phyloP scores from a whole-genome alignment of 1,284 basidiomycete genomes.

The Melampsora larici-populina region DNA sequence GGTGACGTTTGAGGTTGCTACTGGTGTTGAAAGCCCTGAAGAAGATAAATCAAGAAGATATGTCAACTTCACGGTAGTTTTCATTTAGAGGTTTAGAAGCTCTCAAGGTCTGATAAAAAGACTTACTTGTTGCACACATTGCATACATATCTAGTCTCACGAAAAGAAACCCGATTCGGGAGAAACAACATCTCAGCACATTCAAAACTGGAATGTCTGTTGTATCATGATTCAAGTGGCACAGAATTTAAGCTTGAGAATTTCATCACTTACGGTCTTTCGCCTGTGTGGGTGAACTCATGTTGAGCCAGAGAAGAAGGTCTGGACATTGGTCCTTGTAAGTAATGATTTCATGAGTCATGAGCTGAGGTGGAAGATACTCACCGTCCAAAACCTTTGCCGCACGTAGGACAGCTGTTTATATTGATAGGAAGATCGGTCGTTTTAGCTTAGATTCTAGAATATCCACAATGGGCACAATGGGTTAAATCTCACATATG shows the following conservation, averaged over 20 bases:
- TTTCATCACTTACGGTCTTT: slow-evolving; percentile 34
- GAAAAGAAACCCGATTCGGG: not conserved
- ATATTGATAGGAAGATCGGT: not conserved
- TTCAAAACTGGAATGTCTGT: no score
- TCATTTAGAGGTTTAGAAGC: not conserved
- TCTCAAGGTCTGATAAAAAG: not conserved
- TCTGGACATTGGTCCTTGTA: not conserved
- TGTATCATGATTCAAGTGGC: no score
- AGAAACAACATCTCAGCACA: not conserved
- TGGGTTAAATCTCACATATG: not conserved
- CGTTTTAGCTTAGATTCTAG: not conserved
- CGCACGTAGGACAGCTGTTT: slow-evolving; percentile 36
- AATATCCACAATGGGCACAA: not conserved
- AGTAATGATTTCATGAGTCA: not conserved
- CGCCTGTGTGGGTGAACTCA: slow-evolving; percentile 42
- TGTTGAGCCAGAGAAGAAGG: slow-evolving; percentile 43
- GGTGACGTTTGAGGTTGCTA: slow-evolving; percentile 42
- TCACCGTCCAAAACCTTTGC: slow-evolving; percentile 42
- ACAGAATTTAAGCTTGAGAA: not conserved
- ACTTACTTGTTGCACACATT: slow-evolving; percentile 36
- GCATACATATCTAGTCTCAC: slow-evolving; percentile 29
- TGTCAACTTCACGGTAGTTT: not conserved
- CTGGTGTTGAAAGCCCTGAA: slow-evolving; percentile 42
- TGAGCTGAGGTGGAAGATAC: not conserved
- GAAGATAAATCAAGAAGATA: not conserved